These are phyloP conservation scores for Corynespora cassiicola DNA, from an alignment of 2,329 filamentous ascomycete species.

Conservation along the genomic window DNA sequence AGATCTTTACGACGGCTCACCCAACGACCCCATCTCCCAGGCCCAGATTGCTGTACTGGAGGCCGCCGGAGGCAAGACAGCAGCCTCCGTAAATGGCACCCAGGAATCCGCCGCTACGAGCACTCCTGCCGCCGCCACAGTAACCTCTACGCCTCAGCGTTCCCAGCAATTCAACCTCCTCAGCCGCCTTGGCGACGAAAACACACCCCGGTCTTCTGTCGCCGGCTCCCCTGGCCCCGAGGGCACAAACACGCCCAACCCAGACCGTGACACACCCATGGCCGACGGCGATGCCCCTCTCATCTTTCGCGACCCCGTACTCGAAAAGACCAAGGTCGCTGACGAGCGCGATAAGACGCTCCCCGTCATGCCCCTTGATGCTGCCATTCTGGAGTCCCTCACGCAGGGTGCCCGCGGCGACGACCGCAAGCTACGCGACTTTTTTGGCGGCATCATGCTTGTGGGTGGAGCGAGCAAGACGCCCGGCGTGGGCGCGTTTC, in stretches of 20 bases:
- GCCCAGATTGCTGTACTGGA: conserved; percentile 76
- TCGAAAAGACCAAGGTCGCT: conserved; percentile 59
- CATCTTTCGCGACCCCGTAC: conserved; percentile 52
- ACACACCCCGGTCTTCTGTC: conserved; percentile 82
- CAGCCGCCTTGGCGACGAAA: conserved; percentile 72
- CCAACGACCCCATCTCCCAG: conserved; percentile 86
- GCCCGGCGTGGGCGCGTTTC: conserved; percentile 77
- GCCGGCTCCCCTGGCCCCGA: conserved; percentile 89
- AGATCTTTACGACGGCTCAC: conserved; percentile 90
- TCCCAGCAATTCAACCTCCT: conserved; percentile 74
- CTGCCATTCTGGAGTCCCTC: conserved; percentile 88
- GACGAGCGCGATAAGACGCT: conserved; percentile 80
- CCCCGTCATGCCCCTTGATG: conserved; percentile 82
- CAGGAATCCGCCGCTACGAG: conserved; percentile 44
- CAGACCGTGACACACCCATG: conserved; percentile 54
- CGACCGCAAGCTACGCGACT: conserved; percentile 90
- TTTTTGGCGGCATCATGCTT: conserved; percentile 57
- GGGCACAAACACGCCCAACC: conserved; percentile 74
- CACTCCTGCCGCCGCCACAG: conserved; percentile 36
- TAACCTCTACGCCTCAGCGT: conserved; percentile 60
- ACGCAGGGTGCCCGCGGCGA: conserved; percentile 85
- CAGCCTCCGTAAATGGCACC: conserved; percentile 31
- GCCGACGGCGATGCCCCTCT: conserved; percentile 40
- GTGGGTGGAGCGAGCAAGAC: conserved; percentile 47
- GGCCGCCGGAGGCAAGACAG: conserved; percentile 52